phyloP scores from a whole-genome alignment of 306 rosid genomes.

The Cicer bijugum region DNA sequence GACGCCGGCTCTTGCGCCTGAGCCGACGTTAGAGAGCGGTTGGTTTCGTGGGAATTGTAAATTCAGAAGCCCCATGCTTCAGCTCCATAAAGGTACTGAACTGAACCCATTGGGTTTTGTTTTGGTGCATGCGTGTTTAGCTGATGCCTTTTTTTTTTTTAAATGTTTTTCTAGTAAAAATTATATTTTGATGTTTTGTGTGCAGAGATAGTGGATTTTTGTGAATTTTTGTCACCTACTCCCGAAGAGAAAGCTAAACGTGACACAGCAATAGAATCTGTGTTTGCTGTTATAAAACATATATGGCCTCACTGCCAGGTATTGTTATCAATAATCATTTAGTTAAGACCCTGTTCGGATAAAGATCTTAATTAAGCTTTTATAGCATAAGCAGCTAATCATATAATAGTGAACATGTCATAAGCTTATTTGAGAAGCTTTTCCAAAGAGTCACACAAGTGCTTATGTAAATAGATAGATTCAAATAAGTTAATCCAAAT shows the following conservation, averaged over 20 bases:
- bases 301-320: constrained; percentile 94
- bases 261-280: constrained; percentile 65
- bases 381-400: not conserved
- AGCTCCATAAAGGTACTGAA: constrained; percentile 85
- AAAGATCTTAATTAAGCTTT: not conserved
- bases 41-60: constrained; percentile 83
- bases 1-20: constrained; percentile 57
- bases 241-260: constrained; percentile 77
- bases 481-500: too few species aligned
- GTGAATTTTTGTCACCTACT: constrained; percentile 91
- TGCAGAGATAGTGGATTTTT: constrained; percentile 88
- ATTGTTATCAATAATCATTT: constrained; percentile 14
- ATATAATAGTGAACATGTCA: too few species aligned
- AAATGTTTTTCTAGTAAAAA: not conserved
- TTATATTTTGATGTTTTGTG: not conserved
- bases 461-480: too few species aligned
- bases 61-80: constrained; percentile 90
- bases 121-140: not conserved
- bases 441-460: too few species aligned
- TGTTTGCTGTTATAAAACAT: constrained; percentile 73
- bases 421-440: too few species aligned
- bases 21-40: constrained; percentile 71
- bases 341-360: not conserved
- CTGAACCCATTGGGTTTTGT: constrained; percentile 15
- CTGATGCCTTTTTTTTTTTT: not conserved